Evolutionary conservation across 495 filamentous ascomycete species (phyloP).

Genomic region (Pyrenula aspistea): DNA sequence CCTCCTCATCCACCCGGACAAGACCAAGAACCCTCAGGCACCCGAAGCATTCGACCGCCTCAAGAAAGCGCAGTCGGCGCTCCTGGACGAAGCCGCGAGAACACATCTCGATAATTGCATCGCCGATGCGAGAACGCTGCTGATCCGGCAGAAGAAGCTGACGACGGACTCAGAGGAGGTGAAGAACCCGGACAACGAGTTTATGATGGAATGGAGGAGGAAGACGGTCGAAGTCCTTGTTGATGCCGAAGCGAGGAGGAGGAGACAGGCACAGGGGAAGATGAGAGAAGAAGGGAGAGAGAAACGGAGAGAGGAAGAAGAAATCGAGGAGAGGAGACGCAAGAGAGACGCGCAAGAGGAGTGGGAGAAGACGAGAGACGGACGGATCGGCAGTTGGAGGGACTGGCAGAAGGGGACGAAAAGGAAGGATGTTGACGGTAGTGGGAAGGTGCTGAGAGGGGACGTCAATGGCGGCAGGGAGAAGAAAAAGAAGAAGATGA

Average conservation of each 20-base stretch:
- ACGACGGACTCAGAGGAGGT: slow-evolving; percentile 79
- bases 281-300: slow-evolving; percentile 94
- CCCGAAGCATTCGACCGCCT: slow-evolving; percentile 95
- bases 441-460: slow-evolving; percentile 10
- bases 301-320: slow-evolving; percentile 78
- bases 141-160: slow-evolving; percentile 89
- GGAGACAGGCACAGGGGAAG: slow-evolving; percentile 81
- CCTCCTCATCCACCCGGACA: slow-evolving; percentile 96
- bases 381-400: slow-evolving; percentile 89
- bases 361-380: slow-evolving; percentile 87
- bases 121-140: slow-evolving; percentile 83
- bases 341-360: slow-evolving; percentile 86
- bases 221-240: slow-evolving; percentile 89
- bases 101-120: slow-evolving; percentile 84
- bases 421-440: slow-evolving; percentile 15
- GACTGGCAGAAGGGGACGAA: slow-evolving; percentile 67
- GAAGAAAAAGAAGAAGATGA: slow-evolving; percentile 92
- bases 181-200: slow-evolving; percentile 54
- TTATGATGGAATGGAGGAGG: slow-evolving; percentile 72
- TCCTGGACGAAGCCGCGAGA: slow-evolving; percentile 91
- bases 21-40: slow-evolving; percentile 81
- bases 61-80: slow-evolving; percentile 81
- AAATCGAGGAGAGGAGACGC: slow-evolving; percentile 73
- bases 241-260: slow-evolving; percentile 77
- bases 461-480: slow-evolving; percentile 38